phyloP scores from a whole-genome alignment of 2,329 filamentous ascomycete genomes.

The Colletotrichum sp. region DNA sequence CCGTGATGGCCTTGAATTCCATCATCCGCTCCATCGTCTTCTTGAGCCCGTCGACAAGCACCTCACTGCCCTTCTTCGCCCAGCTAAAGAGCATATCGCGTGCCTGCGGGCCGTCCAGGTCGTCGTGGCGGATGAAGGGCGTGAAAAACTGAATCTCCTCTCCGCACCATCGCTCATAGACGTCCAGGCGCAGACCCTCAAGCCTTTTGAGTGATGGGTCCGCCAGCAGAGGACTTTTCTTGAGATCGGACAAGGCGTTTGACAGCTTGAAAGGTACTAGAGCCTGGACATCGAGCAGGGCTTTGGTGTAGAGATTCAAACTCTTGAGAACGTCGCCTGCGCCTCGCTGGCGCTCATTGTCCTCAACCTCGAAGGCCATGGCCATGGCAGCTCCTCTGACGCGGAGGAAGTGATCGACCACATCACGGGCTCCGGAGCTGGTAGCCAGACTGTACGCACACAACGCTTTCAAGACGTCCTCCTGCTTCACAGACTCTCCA shows the following conservation, averaged over 20 bases:
- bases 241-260: constrained; percentile 71
- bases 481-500: constrained; percentile 52
- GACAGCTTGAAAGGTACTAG: constrained; percentile 76
- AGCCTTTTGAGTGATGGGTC: constrained; percentile 70
- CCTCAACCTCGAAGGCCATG: constrained; percentile 59
- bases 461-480: constrained; percentile 72
- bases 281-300: constrained; percentile 77
- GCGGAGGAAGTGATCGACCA: constrained; percentile 78
- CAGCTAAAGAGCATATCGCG: constrained; percentile 67
- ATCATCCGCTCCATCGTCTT: constrained; percentile 62
- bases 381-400: constrained; percentile 74
- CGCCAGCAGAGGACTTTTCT: constrained; percentile 73
- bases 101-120: constrained; percentile 66
- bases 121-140: constrained; percentile 85
- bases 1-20: constrained; percentile 72
- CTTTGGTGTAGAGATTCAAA: constrained; percentile 76
- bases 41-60: constrained; percentile 66
- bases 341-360: constrained; percentile 43
- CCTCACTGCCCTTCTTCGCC: constrained; percentile 64
- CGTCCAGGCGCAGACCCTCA: constrained; percentile 76
- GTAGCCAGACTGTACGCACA: constrained; percentile 84
- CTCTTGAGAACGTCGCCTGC: constrained; percentile 63
- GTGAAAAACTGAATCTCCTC: constrained; percentile 85
- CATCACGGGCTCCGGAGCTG: constrained; percentile 80
- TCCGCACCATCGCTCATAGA: constrained; percentile 80